phyloP scores from a whole-genome alignment of 169 alveolate genomes.

The Plasmodium inui region DNA sequence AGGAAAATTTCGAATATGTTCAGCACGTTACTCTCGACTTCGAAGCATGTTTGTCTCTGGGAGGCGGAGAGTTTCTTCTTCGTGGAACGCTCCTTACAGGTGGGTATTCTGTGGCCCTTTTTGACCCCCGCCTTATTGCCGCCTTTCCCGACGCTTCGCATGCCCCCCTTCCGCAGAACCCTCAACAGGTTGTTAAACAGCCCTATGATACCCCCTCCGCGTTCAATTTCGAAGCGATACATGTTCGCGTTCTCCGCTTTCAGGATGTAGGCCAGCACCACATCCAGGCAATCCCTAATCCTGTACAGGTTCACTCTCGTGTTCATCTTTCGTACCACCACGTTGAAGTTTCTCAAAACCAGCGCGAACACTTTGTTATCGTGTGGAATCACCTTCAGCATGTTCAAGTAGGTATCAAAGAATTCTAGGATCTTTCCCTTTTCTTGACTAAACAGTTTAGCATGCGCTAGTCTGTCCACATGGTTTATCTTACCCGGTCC shows the following conservation, averaged over 20 bases:
- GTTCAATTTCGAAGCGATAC: slow-evolving; percentile 1
- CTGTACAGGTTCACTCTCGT: background rate
- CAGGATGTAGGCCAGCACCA: slow-evolving; percentile 59
- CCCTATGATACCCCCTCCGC: slow-evolving; percentile 21
- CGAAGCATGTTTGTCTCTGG: background rate
- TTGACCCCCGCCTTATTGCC: background rate
- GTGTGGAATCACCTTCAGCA: slow-evolving; percentile 42
- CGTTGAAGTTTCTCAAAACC: slow-evolving; percentile 52
- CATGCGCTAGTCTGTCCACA: background rate
- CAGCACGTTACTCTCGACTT: slow-evolving; percentile 25
- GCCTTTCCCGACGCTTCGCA: background rate
- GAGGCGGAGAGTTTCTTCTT: background rate
- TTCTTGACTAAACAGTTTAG: background rate
- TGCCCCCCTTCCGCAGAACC: background rate
- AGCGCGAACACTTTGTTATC: slow-evolving; percentile 10
- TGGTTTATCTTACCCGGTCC: background rate
- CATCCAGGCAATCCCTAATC: slow-evolving; percentile 30
- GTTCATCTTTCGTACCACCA: background rate
- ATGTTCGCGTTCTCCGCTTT: slow-evolving; percentile 13
- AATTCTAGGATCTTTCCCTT: slow-evolving; percentile 8
- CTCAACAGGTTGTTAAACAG: slow-evolving; percentile 18
- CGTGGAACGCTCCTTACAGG: background rate
- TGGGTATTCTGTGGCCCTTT: background rate
- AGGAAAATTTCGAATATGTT: slow-evolving; percentile 52
- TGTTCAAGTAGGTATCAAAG: slow-evolving; percentile 27